Evolutionary conservation across 1,284 basidiomycete species (phyloP).

Genomic region (Austroboletus rostrupii): DNA sequence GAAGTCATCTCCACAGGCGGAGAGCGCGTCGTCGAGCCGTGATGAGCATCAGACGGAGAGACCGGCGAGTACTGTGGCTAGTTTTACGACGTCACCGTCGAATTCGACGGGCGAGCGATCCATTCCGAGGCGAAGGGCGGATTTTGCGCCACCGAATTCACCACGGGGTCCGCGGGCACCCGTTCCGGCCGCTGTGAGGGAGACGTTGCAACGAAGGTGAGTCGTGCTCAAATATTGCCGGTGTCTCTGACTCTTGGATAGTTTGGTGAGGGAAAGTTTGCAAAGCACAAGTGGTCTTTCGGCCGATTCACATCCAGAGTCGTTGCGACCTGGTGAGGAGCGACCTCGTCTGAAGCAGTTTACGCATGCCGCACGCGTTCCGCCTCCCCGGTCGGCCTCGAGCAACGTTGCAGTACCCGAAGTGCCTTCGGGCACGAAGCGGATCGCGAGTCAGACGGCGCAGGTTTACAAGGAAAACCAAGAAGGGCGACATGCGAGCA

Average conservation of each 20-base stretch:
- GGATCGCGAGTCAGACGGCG: constrained; percentile 64
- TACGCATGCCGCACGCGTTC: constrained; percentile 64
- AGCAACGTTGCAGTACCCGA: constrained; percentile 27
- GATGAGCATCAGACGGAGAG: constrained; percentile 37
- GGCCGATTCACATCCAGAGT: constrained; percentile 30
- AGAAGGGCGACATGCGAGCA: constrained; percentile 35
- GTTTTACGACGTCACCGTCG: constrained; percentile 54
- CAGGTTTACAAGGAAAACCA: constrained; percentile 43
- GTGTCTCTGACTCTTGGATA: constrained; percentile 1
- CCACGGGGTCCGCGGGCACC: constrained; percentile 28
- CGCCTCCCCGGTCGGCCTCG: constrained; percentile 45
- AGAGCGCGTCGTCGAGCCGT: constrained; percentile 37
- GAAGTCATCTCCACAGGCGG: constrained; percentile 20
- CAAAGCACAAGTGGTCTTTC: constrained; percentile 36
- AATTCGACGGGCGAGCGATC: constrained; percentile 59
- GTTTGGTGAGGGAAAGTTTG: constrained; percentile 31
- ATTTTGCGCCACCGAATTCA: constrained; percentile 54
- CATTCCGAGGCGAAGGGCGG: constrained; percentile 60
- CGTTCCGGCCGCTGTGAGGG: constrained; percentile 20
- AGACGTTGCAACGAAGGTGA: constrained; percentile 24
- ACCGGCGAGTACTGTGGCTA: constrained; percentile 41
- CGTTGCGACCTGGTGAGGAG: constrained; percentile 26
- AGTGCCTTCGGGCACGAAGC: constrained; percentile 29
- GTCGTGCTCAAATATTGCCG: not conserved
- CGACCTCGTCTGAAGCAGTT: constrained; percentile 71